Evolutionary conservation across 768 basidiomycete species (phyloP).

Genomic region (Boletus reticulatus): DNA sequence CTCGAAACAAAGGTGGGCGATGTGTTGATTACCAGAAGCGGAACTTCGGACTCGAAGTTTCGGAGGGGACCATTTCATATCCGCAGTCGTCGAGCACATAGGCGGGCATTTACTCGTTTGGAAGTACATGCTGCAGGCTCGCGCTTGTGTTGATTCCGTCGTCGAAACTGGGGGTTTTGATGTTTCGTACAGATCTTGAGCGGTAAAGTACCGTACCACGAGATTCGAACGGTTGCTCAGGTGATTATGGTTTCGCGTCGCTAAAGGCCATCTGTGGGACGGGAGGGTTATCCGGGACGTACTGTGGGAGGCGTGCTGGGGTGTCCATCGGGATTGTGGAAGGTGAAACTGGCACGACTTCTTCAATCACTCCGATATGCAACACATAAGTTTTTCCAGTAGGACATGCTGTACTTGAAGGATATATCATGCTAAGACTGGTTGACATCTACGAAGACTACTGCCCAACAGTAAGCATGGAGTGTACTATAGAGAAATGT

Average conservation of each 20-base stretch:
- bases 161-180: not conserved
- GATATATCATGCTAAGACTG: no score
- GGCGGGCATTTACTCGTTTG: constrained; percentile 31
- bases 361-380: no score
- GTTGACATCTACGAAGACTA: no score
- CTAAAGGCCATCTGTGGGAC: constrained; percentile 16
- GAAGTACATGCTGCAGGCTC: constrained; percentile 27
- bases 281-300: constrained; percentile 19
- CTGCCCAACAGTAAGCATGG: no score
- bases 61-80: constrained; percentile 2
- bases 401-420: no score
- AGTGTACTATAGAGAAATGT: no score
- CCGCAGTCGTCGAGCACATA: constrained; percentile 12
- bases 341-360: no score
- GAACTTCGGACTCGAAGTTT: constrained; percentile 1
- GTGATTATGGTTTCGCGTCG: constrained; percentile 20
- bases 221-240: constrained; percentile 17
- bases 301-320: constrained; percentile 27
- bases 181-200: constrained; percentile 14
- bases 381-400: no score
- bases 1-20: constrained; percentile 2
- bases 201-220: constrained; percentile 26
- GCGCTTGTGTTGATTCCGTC: not conserved
- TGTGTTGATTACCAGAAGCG: constrained; percentile 12
- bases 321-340: not conserved